Conservation (phyloP, 495 filamentous ascomycete species). For the Penicillium dipodomyicola region DNA sequence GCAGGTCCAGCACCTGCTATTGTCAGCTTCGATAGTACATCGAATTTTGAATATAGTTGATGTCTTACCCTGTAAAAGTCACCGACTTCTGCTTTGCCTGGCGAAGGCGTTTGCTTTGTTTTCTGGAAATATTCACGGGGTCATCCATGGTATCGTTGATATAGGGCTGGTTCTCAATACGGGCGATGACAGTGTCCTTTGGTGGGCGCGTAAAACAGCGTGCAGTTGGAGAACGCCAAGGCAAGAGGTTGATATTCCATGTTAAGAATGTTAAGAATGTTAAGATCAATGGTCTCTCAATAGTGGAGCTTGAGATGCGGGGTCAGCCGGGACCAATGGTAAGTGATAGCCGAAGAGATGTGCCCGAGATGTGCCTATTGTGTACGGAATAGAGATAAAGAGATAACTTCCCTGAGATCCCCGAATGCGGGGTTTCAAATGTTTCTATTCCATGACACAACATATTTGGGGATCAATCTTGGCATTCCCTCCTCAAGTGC, state of each 20-base stretch:
- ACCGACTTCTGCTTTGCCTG: slow-evolving; percentile 8
- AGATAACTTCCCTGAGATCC: too few species aligned
- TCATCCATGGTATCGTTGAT: background rate
- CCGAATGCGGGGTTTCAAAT: too few species aligned
- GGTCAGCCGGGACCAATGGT: background rate
- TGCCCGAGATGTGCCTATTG: too few species aligned
- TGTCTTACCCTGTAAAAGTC: slow-evolving; percentile 12
- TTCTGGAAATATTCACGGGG: background rate
- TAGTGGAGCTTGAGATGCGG: background rate
- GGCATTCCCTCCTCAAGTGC: too few species aligned
- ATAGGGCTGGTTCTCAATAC: background rate
- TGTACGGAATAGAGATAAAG: too few species aligned
- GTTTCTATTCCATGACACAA: too few species aligned
- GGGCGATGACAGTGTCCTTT: background rate
- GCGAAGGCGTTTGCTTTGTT: background rate
- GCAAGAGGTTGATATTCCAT: background rate
- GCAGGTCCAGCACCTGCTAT: slow-evolving; percentile 13
- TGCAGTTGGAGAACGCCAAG: background rate
- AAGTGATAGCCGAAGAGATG: background rate
- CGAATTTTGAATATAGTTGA: background rate
- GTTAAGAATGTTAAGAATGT: background rate
- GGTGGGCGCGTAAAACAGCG: background rate
- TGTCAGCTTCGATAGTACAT: background rate
- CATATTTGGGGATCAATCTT: too few species aligned
- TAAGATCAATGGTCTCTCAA: background rate